Conservation (phyloP, 305 asterid species). For the Fraxinus nigra region DNA sequence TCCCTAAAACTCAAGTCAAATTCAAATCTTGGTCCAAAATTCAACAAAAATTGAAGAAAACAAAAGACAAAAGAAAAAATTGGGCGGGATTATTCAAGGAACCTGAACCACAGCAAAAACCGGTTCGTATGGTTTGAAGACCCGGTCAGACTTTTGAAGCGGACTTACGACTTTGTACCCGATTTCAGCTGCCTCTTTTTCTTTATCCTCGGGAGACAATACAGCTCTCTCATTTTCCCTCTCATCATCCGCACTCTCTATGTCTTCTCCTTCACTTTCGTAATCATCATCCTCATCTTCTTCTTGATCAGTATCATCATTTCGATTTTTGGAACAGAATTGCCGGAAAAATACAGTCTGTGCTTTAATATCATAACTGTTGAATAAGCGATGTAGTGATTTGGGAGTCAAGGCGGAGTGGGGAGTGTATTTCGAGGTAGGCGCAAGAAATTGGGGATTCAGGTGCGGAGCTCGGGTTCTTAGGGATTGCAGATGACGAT, state of each 20-base stretch:
- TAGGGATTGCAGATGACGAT: constrained; percentile 41
- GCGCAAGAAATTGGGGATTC: constrained; percentile 30
- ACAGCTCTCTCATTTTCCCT: constrained; percentile 19
- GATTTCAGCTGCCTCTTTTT: constrained; percentile 65
- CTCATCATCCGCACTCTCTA: constrained; percentile 15
- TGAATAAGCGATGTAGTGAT: constrained; percentile 17
- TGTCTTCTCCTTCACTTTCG: constrained; percentile 29
- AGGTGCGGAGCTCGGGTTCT: constrained; percentile 30
- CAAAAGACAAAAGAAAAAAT: neutral
- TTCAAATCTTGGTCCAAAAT: neutral
- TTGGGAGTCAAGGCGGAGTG: constrained; percentile 22
- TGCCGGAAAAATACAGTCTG: constrained; percentile 28
- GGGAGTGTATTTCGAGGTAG: constrained; percentile 24
- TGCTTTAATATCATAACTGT: constrained; percentile 11
- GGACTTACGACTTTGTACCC: constrained; percentile 82
- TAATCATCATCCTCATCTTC: constrained; percentile 35
- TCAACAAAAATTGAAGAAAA: neutral
- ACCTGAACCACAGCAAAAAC: constrained; percentile 93
- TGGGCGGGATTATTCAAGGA: neutral
- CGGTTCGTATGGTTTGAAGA: constrained; percentile 67
- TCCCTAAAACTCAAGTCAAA: neutral
- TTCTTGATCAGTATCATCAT: constrained; percentile 27
- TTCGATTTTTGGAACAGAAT: constrained; percentile 32
- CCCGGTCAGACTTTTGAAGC: constrained; percentile 57
- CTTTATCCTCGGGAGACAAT: constrained; percentile 60